Base-by-base conservation (phyloP, 495 filamentous ascomycete species). In the Aspergillus avenaceus region DNA sequence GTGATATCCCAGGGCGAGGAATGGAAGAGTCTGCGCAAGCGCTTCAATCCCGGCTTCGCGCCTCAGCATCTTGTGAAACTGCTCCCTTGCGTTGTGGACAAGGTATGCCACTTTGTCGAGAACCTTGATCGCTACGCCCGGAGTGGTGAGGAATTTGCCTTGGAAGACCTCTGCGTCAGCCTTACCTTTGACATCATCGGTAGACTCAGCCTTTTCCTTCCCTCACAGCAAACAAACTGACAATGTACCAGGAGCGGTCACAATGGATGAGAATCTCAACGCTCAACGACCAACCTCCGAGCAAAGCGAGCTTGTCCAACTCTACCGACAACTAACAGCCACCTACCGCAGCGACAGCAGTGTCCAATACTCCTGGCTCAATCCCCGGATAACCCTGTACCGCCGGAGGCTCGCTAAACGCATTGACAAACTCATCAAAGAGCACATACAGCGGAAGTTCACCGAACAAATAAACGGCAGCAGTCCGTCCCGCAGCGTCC, bases 21-120 rank as follows among this genome's bases (percentile, higher is more conserved):
- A 41, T 75, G 72, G 72, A 71, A 61, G 55, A 42, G 40, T 2
- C 50, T 64, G n/a, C 67, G 70, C 36, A 61, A 66, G 31, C 45
- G 62, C 2, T 74, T 74, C 48, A 64, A 69, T 14, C 63, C 69
- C 0, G 72, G 70, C 21, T 74, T 75, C 36, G 58, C 64, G 5
- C 63, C 59, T 8, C 53, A 49, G 25, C 66, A 75, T 26, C 62
- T 75, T 2, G 56, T 67, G 34, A 65, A 52, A 8, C 41, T 70
- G 4, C 44, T 74, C 21, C 69, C 69, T 5, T 47, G 47, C 11
- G 60, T 75, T 6, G 22, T 75, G 2, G 62, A 73, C 25, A 65
- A 71, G 45, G 59, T 64, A 23, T 37, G 52, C n/a, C 45, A 64
- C 9, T 74, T 71, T 42, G 22, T 55, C 11, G 40, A 53, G 11